A percentile compares a stretch with the other conserved stretches of the same genome.
Evolutionary conservation across 345 rosid species (phyloP).

Genomic region (Combretum micranthum): DNA sequence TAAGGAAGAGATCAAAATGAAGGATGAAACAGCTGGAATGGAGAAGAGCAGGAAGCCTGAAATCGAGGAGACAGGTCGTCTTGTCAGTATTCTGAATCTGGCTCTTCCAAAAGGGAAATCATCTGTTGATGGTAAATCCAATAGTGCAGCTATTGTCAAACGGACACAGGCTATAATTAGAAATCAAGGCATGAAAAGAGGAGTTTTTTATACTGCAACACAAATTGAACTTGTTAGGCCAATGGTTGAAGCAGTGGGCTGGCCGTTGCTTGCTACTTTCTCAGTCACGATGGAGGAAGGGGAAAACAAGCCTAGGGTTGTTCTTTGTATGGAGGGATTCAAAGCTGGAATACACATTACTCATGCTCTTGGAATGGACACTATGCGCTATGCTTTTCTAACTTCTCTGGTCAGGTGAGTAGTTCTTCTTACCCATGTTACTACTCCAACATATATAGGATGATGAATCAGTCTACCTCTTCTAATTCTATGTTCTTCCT

Average conservation of each 20-base stretch:
- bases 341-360: constrained; percentile 95
- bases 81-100: constrained; percentile 80
- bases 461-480: neutral
- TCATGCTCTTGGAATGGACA: constrained; percentile 94
- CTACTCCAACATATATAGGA: neutral
- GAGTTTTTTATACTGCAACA: constrained; percentile 71
- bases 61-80: constrained; percentile 86
- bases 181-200: constrained; percentile 79
- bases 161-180: constrained; percentile 90
- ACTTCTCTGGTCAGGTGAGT: constrained; percentile 90
- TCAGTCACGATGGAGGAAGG: constrained; percentile 99
- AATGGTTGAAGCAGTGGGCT: constrained; percentile 98
- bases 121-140: constrained; percentile 66
- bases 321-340: constrained; percentile 97
- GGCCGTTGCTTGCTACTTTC: constrained; percentile 97
- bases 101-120: constrained; percentile 74
- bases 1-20: constrained; percentile 89
- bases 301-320: constrained; percentile 84
- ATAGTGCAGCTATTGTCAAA: constrained; percentile 82
- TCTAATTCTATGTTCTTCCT: neutral
- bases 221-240: constrained; percentile 80
- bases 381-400: constrained; percentile 97
- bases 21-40: constrained; percentile 56
- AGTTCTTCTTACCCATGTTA: neutral
- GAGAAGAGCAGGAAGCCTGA: constrained; percentile 63